Conservation (phyloP, 2,329 filamentous ascomycete genomes). For the Pseudocercospora musae region DNA sequence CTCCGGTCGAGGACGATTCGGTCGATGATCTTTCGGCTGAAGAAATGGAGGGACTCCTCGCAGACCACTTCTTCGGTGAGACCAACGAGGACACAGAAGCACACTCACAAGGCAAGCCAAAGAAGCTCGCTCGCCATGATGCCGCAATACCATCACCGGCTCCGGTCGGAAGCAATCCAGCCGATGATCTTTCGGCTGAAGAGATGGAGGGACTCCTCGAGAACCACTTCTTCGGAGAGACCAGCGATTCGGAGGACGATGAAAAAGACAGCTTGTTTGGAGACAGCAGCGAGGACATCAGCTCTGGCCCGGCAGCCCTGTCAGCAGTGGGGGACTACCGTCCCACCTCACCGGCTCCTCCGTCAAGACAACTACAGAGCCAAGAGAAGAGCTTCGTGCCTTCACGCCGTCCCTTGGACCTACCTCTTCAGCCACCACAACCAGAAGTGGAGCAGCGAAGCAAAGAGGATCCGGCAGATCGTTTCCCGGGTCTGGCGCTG, state of each 20-base stretch:
- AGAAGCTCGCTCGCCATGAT: too few species aligned
- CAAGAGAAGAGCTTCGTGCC: neutral
- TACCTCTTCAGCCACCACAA: neutral
- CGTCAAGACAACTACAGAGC: neutral
- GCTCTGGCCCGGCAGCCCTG: neutral
- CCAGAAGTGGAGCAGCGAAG: neutral
- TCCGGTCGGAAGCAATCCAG: too few species aligned
- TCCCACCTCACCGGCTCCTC: neutral
- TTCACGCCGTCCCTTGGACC: neutral
- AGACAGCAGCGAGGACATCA: neutral
- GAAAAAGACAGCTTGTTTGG: neutral
- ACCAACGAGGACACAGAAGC: too few species aligned
- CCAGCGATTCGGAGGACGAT: too few species aligned
- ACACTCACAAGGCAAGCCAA: too few species aligned
- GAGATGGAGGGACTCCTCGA: too few species aligned
- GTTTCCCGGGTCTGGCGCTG: neutral
- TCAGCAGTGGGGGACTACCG: neutral
- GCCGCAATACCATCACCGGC: too few species aligned
- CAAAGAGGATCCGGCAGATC: neutral
- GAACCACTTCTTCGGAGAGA: too few species aligned
- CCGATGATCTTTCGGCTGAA: too few species aligned
- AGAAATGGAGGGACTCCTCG: too few species aligned
- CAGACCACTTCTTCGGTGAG: too few species aligned
- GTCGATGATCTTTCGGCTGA: too few species aligned
- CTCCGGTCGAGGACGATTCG: neutral